Conservation (phyloP, 2,329 filamentous ascomycete species). For the Xylaria digitata region DNA sequence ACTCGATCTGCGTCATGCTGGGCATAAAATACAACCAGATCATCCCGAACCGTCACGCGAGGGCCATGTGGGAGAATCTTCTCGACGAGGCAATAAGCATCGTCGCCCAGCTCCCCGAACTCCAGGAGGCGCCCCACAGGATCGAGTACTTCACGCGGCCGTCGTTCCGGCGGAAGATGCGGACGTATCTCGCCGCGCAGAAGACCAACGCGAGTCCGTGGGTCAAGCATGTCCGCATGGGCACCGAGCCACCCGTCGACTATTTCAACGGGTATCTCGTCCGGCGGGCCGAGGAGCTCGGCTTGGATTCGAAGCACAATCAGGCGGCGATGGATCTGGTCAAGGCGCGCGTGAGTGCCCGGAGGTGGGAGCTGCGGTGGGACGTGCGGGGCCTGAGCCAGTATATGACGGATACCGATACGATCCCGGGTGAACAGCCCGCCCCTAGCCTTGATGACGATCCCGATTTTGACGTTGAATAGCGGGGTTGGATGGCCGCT, state of each 20-base stretch:
- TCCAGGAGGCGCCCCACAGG: conserved; percentile 70
- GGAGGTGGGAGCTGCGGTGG: conserved; percentile 48
- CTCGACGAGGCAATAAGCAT: conserved; percentile 80
- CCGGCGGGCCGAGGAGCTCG: conserved; percentile 75
- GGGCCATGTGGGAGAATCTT: conserved; percentile 75
- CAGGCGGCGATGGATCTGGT: conserved; percentile 78
- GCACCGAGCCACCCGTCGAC: conserved; percentile 78
- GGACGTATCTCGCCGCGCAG: conserved; percentile 64
- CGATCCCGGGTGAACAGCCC: conserved; percentile 39
- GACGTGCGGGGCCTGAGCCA: conserved; percentile 41
- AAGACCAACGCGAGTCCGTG: conserved; percentile 73
- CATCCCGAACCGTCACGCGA: conserved; percentile 72
- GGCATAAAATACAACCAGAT: conserved; percentile 80
- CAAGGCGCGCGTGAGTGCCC: conserved; percentile 69
- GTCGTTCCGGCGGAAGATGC: conserved; percentile 70
- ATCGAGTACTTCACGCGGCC: conserved; percentile 66
- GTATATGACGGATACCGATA: conserved; percentile 47
- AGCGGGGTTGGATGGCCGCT: not conserved
- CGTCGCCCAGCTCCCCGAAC: conserved; percentile 79
- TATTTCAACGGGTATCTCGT: conserved; percentile 92
- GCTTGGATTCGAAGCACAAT: conserved; percentile 78
- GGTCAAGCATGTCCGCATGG: conserved; percentile 71
- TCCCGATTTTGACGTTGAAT: conserved; percentile 16
- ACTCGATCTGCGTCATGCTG: conserved; percentile 82
- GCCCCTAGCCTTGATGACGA: conserved; percentile 24